A percentile compares a stretch with the other conserved stretches of the same genome.
phyloP scores from a whole-genome alignment of 331 rosid species.

The Acacia pycnantha region DNA sequence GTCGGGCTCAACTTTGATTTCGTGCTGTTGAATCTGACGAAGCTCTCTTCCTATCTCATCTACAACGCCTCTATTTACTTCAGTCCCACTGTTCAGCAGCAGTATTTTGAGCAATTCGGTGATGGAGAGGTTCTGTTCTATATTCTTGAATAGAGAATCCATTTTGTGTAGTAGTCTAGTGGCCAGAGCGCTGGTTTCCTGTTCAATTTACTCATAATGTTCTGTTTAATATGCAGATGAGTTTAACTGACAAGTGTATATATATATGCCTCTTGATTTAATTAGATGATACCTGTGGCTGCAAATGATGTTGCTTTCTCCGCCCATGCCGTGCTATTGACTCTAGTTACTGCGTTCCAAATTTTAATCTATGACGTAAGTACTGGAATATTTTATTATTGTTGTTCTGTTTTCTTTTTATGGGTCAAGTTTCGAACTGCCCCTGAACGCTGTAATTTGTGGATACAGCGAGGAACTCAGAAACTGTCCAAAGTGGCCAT shows the following conservation, averaged over 20 bases:
- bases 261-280: slow-evolving; percentile 7
- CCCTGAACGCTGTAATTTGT: slow-evolving; percentile 6
- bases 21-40: too few species aligned
- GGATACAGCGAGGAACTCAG: slow-evolving; percentile 73
- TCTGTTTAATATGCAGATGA: neutral
- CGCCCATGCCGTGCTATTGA: slow-evolving; percentile 75
- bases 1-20: too few species aligned
- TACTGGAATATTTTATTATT: neutral
- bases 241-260: neutral
- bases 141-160: too few species aligned
- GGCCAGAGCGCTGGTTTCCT: too few species aligned
- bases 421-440: neutral
- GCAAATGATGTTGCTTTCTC: slow-evolving; percentile 95
- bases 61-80: too few species aligned
- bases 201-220: too few species aligned
- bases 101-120: too few species aligned
- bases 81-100: too few species aligned
- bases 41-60: too few species aligned
- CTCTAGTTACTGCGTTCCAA: slow-evolving; percentile 69
- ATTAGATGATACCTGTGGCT: slow-evolving; percentile 95
- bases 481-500: slow-evolving; percentile 55
- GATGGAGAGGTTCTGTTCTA: too few species aligned
- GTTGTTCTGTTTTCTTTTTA: neutral
- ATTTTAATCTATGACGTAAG: slow-evolving; percentile 76
- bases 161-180: too few species aligned